Percentiles rank a stretch among this genome's conserved stretches.
Conservation (phyloP, 345 rosid species). For the Isatis tinctoria region DNA sequence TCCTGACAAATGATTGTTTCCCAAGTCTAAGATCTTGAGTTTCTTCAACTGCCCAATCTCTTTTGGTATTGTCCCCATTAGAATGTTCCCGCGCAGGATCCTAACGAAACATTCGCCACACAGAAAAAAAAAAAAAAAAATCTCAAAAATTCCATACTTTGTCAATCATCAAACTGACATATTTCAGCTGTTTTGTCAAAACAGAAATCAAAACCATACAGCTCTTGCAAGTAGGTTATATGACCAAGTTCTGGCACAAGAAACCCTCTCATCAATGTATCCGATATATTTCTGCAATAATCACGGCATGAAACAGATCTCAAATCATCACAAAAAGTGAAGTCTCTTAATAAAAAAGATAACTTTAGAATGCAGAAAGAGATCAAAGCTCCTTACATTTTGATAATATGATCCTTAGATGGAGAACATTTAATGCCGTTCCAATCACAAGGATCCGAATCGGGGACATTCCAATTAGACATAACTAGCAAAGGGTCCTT, state of each 20-base stretch:
- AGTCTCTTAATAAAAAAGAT: background rate
- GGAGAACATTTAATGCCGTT: constrained; percentile 55
- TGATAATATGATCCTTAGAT: constrained; percentile 58
- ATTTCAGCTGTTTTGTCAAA: background rate
- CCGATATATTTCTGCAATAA: constrained; percentile 67
- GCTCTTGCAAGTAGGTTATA: constrained; percentile 66
- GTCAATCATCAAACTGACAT: constrained; percentile 1
- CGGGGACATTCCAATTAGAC: constrained; percentile 71
- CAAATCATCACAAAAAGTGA: background rate
- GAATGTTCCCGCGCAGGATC: constrained; percentile 58
- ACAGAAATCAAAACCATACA: constrained; percentile 44
- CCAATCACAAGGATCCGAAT: constrained; percentile 87
- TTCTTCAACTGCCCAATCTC: constrained; percentile 75
- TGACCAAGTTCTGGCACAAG: constrained; percentile 77
- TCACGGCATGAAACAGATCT: background rate
- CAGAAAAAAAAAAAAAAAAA: background rate
- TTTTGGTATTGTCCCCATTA: constrained; percentile 79
- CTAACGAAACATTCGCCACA: constrained; percentile 43
- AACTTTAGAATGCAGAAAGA: background rate
- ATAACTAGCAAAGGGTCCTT: constrained; percentile 78
- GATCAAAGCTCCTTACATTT: constrained; percentile 55
- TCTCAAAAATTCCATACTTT: constrained; percentile 5
- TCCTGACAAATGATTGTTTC: constrained; percentile 79
- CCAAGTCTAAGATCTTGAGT: constrained; percentile 82
- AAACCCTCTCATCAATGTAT: constrained; percentile 64